Base-by-base conservation (phyloP, 208 protist genomes). In the Tritrichomonas musculus region DNA sequence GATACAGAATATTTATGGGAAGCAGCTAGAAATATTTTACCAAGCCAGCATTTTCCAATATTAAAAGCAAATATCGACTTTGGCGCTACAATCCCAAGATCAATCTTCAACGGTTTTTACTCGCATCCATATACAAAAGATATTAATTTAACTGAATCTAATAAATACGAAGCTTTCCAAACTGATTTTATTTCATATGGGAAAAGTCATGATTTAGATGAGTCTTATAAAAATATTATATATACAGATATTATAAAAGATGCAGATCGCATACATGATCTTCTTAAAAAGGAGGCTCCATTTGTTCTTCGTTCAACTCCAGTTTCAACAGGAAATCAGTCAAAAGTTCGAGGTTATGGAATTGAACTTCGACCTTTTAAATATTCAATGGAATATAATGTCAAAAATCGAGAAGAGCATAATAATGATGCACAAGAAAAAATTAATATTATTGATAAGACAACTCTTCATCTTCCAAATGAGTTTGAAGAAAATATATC, bases 341-440 rank as follows among this genome's bases (percentile, higher is more conserved):
- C 41, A 39, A 9, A 2, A 1, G 2, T 88, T 5, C 41, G 27
- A 22, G 77, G 77, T 0, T 88, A 39, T 47, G 77, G 77, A 39
- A 57, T 88, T 60, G 77, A 88, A 60, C 13, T 88, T 0, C 41
- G 77, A 33, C 77, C 77, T 39, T 88, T 88, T 47, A 88, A 88
- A 17, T 88, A 88, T 57, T 88, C 77, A 60, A 88, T 88, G 77
- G 77, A 88, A 88, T 88, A 88, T 57, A 36, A 36, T 33, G 77
- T 88, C 11, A 88, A 88, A 88, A 36, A 88, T 88, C 17, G 27
- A 53, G 17, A 57, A 39, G 30, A 0, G 36, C 27, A 20, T 33
- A 0, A 30, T 33, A 2, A 5, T 39, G 14, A 9, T 39, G 2
- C 3, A 39, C 0, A 0, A 27, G 30, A 30, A 57, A 88, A 57